Evolutionary conservation across 805 yeast species (phyloP).

Genomic region (Yarrowia yakushimensis): DNA sequence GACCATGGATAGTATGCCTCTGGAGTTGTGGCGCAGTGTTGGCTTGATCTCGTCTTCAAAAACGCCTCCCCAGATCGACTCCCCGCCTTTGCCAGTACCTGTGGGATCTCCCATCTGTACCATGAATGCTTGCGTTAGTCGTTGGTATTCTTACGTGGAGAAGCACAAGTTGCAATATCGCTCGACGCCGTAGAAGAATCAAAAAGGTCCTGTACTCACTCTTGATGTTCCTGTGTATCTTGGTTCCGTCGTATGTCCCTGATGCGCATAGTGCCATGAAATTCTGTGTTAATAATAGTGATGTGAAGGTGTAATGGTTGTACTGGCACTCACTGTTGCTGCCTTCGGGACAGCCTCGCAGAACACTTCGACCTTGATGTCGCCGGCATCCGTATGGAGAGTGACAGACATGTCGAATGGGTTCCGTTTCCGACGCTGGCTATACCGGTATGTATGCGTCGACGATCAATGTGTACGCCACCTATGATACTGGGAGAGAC

Average conservation of each 20-base stretch:
- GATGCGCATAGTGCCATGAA: conserved; percentile 47
- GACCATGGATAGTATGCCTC: conserved; percentile 87
- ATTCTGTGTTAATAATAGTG: conserved; percentile 33
- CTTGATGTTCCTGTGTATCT: conserved; percentile 42
- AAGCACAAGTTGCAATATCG: too few relatives aligned
- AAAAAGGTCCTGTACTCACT: too few relatives aligned
- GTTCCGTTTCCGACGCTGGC: background rate
- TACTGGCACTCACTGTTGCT: conserved; percentile 37
- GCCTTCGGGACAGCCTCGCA: conserved; percentile 43
- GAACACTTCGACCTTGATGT: conserved; percentile 41
- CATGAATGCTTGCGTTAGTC: conserved; percentile 36
- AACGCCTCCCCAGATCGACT: conserved; percentile 46
- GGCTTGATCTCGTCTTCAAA: conserved; percentile 37
- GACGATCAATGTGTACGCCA: too few relatives aligned
- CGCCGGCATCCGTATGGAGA: conserved; percentile 42
- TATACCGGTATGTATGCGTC: too few relatives aligned
- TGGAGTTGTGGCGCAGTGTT: conserved; percentile 62
- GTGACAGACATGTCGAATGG: background rate
- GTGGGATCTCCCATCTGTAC: conserved; percentile 41
- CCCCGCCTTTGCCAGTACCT: conserved; percentile 40
- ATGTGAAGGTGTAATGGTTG: too few relatives aligned
- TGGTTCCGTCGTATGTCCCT: conserved; percentile 41
- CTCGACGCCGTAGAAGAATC: too few relatives aligned
- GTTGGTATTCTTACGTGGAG: too few relatives aligned
- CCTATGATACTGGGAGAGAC: too few relatives aligned